Conservation (phyloP, 2,329 filamentous ascomycete species). For the Ophiostoma himal-ulmi region DNA sequence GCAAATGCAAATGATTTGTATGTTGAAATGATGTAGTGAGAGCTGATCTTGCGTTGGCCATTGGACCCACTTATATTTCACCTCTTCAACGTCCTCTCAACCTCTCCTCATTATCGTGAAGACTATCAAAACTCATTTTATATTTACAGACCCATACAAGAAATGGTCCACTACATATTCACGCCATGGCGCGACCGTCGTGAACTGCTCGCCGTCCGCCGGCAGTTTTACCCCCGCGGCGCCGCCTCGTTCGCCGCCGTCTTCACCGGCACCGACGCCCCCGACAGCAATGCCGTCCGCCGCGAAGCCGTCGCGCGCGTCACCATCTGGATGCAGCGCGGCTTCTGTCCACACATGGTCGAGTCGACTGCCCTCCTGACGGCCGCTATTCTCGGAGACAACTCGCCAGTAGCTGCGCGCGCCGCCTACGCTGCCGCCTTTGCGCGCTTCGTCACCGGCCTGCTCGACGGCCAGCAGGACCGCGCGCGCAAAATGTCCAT, state of each 20-base stretch:
- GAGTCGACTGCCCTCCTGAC: conserved; percentile 71
- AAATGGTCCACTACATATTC: conserved; percentile 65
- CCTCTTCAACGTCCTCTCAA: not conserved
- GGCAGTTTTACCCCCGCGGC: conserved; percentile 53
- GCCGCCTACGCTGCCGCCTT: conserved; percentile 66
- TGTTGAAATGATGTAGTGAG: not conserved
- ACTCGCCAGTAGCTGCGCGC: conserved; percentile 29
- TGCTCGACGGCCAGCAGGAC: conserved; percentile 68
- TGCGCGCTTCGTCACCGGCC: conserved; percentile 66
- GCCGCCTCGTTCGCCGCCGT: not conserved
- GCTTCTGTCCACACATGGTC: conserved; percentile 69
- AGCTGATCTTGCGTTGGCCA: not conserved
- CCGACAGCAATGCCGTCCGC: conserved; percentile 31
- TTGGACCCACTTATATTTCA: not conserved
- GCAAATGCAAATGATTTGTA: not conserved
- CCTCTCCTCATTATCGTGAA: not conserved
- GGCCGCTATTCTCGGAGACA: conserved; percentile 63
- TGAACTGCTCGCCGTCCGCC: conserved; percentile 61
- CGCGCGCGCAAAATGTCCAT: conserved; percentile 63
- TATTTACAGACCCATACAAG: not conserved
- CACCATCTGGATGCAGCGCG: conserved; percentile 65
- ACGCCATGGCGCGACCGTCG: conserved; percentile 64
- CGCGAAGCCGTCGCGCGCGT: conserved; percentile 51
- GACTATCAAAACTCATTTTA: not conserved
- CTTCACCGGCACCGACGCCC: not conserved